Evolutionary conservation across 192 early-diverging fungal genomes (phyloP), one percentile per base, ranked within the genome.

Genomic region (Lunasporangiospora selenospora): DNA sequence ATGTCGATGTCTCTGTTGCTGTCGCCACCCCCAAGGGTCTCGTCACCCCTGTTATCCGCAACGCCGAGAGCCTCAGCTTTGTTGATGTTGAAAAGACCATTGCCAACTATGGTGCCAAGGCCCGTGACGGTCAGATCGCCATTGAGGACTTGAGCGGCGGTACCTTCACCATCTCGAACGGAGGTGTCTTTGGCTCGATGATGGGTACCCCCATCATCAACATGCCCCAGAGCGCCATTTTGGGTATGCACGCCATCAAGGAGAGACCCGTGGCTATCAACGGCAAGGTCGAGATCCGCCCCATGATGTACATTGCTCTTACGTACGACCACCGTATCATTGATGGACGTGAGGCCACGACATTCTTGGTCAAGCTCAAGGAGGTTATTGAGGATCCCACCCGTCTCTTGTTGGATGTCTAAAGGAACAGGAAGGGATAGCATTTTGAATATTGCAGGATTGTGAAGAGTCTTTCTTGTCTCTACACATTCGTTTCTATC

Each of bases 121-220:
- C 97, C 33, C 88, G 92, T 41, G 93, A 95, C 71, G 95, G 95
- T 75, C 89, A 89, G 67, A 94, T 99, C 82, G 90, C 95, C 21
- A 91, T 99, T 69, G 97, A 99, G 83, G 97, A 99, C 76, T 87
- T 99, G 87, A 84, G 92, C 44, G 97, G 97, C 34, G 97, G 97
- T 60, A 99, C 97, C 47, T 99, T 99, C 77, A 99, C 97, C 61
- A 96, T 99, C 53, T 97, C 95, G 33, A 99, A 99, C 86, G 97
- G 97, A 55, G 97, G 97, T 43, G 94, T 98, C 37, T 99, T 95
- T 79, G 97, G 97, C 36, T 99, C 97, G 26, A 80, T 99, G 57
- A 90, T 88, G 77, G 97, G 97, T 38, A 99, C 97, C 12, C 97
- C 97, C 49, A 98, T 99, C 77, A 96, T 99, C 79, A 99, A 99